Evolutionary conservation across 2,329 filamentous ascomycete species (phyloP).

Genomic region (Fusarium falciforme): DNA sequence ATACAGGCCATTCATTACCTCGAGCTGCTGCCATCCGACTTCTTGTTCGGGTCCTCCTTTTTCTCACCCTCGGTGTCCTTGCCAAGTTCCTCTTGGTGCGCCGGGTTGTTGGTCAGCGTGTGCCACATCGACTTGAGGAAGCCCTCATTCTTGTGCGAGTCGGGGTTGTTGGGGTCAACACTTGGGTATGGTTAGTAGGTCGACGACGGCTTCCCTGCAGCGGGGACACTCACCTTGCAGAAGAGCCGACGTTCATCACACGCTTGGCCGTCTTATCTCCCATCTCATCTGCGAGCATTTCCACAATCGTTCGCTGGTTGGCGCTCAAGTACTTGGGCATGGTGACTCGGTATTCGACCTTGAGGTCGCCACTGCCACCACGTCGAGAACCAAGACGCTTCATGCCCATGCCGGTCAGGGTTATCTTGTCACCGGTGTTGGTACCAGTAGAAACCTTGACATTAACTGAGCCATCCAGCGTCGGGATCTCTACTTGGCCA

Average conservation of each 20-base stretch:
- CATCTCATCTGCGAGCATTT: slow-evolving; percentile 98
- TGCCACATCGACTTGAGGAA: slow-evolving; percentile 96
- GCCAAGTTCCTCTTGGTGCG: slow-evolving; percentile 54
- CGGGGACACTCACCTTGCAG: slow-evolving; percentile 45
- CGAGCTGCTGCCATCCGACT: slow-evolving; percentile 46
- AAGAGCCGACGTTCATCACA: slow-evolving; percentile 80
- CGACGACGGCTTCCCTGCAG: background rate
- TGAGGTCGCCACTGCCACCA: slow-evolving; percentile 80
- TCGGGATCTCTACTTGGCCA: slow-evolving; percentile 89
- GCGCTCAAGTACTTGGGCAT: slow-evolving; percentile 95
- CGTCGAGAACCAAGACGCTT: slow-evolving; percentile 79
- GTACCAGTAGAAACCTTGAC: slow-evolving; percentile 93
- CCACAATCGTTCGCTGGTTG: slow-evolving; percentile 91
- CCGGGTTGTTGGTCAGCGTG: slow-evolving; percentile 82
- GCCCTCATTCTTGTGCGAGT: slow-evolving; percentile 81
- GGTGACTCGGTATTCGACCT: slow-evolving; percentile 91
- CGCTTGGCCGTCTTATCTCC: slow-evolving; percentile 90
- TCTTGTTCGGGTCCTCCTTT: slow-evolving; percentile 37
- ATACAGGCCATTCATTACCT: slow-evolving; percentile 40
- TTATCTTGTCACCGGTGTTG: slow-evolving; percentile 91
- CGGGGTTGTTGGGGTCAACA: slow-evolving; percentile 46
- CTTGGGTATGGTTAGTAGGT: slow-evolving; percentile 18
- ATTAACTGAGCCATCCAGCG: slow-evolving; percentile 88
- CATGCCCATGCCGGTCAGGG: slow-evolving; percentile 92
- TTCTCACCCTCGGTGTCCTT: slow-evolving; percentile 37